Percentiles rank a stretch among this genome's conserved stretches.
These are phyloP conservation scores for Gastrolobium villosum DNA, from an alignment of 306 rosid species.

Conservation along the genomic window DNA sequence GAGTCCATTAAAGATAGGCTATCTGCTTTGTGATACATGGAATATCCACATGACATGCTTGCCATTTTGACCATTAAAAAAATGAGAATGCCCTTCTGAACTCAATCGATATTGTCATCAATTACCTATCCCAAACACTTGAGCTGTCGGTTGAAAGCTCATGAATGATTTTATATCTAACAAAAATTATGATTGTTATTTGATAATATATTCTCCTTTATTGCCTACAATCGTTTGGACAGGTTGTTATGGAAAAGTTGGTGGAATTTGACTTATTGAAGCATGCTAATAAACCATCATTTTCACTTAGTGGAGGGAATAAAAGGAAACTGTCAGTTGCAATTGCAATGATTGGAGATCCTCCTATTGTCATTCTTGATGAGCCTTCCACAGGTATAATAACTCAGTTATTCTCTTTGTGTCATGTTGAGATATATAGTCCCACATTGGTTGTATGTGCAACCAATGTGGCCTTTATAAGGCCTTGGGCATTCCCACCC, in stretches of 20 bases:
- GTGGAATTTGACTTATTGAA: slow-evolving; percentile 90
- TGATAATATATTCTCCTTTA: slow-evolving; percentile 38
- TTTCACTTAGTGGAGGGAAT: slow-evolving; percentile 96
- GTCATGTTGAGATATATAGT: too few species aligned
- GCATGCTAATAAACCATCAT: slow-evolving; percentile 91
- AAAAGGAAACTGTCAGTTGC: slow-evolving; percentile 96
- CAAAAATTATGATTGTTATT: background rate
- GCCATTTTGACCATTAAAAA: background rate
- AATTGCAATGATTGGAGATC: slow-evolving; percentile 97
- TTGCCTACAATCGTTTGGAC: slow-evolving; percentile 55
- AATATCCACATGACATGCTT: slow-evolving; percentile 1
- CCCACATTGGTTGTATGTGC: too few species aligned
- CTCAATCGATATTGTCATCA: background rate
- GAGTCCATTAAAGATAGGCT: slow-evolving; percentile 28
- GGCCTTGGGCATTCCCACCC: too few species aligned
- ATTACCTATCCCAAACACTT: too few species aligned
- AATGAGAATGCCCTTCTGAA: background rate
- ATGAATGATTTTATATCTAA: too few species aligned
- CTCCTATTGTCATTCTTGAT: slow-evolving; percentile 96
- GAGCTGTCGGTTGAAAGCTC: too few species aligned
- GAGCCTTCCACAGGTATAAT: slow-evolving; percentile 92
- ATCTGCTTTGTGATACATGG: slow-evolving; percentile 25
- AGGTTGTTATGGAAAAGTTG: slow-evolving; percentile 93
- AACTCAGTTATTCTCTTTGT: background rate
- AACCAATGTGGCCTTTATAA: too few species aligned